These are phyloP conservation scores for Colletotrichum sp. DNA, from an alignment of 2,329 filamentous ascomycete species.

Conservation along the genomic window DNA sequence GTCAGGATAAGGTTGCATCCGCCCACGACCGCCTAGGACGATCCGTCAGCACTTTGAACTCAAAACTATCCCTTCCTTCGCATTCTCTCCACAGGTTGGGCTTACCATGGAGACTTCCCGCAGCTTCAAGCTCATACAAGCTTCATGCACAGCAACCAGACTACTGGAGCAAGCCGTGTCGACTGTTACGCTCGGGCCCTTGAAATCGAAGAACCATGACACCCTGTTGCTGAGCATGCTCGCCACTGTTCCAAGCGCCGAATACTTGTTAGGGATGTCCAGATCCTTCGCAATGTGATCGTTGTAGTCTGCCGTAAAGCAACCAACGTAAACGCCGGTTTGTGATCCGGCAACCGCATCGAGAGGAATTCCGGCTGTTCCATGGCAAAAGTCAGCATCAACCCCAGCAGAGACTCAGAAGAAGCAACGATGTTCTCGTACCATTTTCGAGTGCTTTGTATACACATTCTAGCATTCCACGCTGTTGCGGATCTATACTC, in stretches of 20 bases:
- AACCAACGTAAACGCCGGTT: constrained; percentile 29
- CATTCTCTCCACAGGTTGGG: neutral
- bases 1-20: constrained; percentile 27
- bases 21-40: constrained; percentile 30
- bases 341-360: constrained; percentile 22
- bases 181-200: constrained; percentile 37
- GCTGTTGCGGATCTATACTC: constrained; percentile 37
- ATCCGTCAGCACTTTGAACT: constrained; percentile 39
- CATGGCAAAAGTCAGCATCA: neutral
- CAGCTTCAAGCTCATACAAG: constrained; percentile 24
- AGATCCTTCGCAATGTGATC: constrained; percentile 16
- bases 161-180: constrained; percentile 44
- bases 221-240: constrained; percentile 39
- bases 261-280: constrained; percentile 19
- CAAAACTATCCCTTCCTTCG: neutral
- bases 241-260: constrained; percentile 32
- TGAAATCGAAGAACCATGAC: constrained; percentile 41
- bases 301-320: constrained; percentile 29
- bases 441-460: constrained; percentile 36
- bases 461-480: constrained; percentile 36
- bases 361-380: constrained; percentile 25
- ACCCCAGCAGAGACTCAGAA: too few relatives aligned
- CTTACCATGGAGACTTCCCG: constrained; percentile 23
- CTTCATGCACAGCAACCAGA: constrained; percentile 37
- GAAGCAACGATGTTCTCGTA: neutral